phyloP scores from a whole-genome alignment of 2,329 filamentous ascomycete genomes.

The Myotisia sp. region DNA sequence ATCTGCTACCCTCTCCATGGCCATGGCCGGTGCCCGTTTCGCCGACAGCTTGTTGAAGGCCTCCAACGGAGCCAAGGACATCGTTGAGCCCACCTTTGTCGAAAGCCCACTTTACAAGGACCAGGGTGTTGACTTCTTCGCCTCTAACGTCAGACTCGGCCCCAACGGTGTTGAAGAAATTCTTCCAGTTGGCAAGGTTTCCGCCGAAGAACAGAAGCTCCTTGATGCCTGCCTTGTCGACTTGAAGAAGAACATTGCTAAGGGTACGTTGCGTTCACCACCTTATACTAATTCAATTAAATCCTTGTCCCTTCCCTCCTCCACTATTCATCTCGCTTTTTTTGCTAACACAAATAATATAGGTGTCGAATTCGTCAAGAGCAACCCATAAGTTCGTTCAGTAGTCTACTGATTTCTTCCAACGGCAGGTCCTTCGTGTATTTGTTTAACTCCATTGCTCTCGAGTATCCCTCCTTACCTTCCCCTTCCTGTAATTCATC shows the following conservation, averaged over 20 bases:
- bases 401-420: no score
- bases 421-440: no score
- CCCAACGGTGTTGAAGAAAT: conserved; percentile 94
- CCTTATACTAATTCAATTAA: neutral
- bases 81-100: conserved; percentile 92
- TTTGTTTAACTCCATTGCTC: no score
- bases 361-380: conserved; percentile 48
- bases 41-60: conserved; percentile 91
- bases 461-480: no score
- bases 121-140: conserved; percentile 94
- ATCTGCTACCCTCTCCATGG: conserved; percentile 96
- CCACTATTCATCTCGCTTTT: neutral
- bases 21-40: conserved; percentile 75
- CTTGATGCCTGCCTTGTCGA: conserved; percentile 67
- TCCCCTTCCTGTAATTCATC: no score
- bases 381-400: conserved; percentile 36
- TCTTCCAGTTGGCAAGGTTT: conserved; percentile 69
- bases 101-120: conserved; percentile 98
- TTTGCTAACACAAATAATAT: no score
- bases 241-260: conserved; percentile 67
- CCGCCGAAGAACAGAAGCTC: conserved; percentile 75
- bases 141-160: conserved; percentile 87
- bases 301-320: neutral
- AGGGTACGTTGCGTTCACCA: conserved; percentile 43
- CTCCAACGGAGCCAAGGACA: conserved; percentile 81